Evolutionary conservation across 176 grass and related monocot genomes (phyloP), one percentile per base, ranked within the genome.

Genomic region (Ensete ventricosum): DNA sequence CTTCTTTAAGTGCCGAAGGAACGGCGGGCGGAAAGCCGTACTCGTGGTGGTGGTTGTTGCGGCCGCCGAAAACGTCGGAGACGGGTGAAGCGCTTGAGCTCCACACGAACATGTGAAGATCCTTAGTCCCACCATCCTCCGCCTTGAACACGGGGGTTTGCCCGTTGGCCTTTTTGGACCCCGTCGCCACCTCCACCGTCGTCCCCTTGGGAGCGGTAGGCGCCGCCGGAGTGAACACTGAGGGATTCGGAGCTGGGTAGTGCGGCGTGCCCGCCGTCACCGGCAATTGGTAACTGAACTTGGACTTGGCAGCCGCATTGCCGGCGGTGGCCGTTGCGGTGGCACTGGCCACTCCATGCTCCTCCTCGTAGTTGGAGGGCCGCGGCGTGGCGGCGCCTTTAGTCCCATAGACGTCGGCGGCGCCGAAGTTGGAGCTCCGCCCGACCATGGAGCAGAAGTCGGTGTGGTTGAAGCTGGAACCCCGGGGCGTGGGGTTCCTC

Each of bases 101-200:
- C 96, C 96, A 99, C 11, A 99, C 88, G 80, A 99, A 99, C 95
- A 99, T 99, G 88, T 95, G 96, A 67, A 99, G 85, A 78, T 99
- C 96, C 78, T 99, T 99, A 14, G 52, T 27, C 24, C 91, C 88
- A 34, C 86, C 88, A 50, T 99, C 91, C 60, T 90, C 96, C 76
- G 89, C 83, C 72, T 81, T 80, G 20, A 81, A n/a, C 14, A 64
- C 1, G 54, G 21, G 17, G 25, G 52, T 5, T 2, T 74, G 53
- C 2, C 52, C 72, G 23, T 74, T 57, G 53, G 24, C 53, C 72
- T 25, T 54, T 14, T 55, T 74, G 1, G 53, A 2, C 53, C 1
- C 12, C 53, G 52, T 14, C 16, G 53, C 8, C 16, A 49, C 48
- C 72, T 26, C 65, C 65, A 7, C 57, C 20, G 57, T 17, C 20